Percentiles rank a stretch among this genome's conserved stretches.
Evolutionary conservation across 2,329 filamentous ascomycete species (phyloP).

Genomic region (Colletotrichum karsti): DNA sequence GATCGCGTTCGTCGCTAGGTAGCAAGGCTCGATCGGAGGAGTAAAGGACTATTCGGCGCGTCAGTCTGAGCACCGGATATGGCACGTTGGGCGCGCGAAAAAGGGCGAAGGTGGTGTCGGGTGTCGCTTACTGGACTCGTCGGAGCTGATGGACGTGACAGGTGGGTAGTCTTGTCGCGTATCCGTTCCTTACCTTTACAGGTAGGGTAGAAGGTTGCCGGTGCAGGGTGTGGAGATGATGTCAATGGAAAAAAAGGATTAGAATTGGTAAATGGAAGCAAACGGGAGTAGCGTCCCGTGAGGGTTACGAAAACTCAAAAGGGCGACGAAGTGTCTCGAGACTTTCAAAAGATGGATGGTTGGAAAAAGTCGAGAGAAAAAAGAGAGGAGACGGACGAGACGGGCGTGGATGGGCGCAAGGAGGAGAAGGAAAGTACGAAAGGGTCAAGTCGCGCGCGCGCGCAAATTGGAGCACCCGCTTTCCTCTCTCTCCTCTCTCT

Average conservation of each 20-base stretch:
- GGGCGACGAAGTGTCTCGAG: conserved; percentile 11
- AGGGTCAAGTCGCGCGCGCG: background rate
- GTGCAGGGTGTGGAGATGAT: background rate
- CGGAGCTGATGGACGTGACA: conserved; percentile 16
- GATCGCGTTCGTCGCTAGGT: background rate
- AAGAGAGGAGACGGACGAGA: background rate
- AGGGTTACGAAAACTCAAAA: conserved; percentile 8
- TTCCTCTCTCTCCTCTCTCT: too few relatives aligned
- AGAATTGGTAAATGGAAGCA: conserved; percentile 11
- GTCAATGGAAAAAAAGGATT: conserved; percentile 15
- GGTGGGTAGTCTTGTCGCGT: conserved; percentile 19
- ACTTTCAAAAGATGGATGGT: conserved; percentile 2
- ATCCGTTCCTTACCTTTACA: too few relatives aligned
- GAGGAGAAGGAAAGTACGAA: conserved; percentile 5
- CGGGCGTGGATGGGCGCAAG: background rate
- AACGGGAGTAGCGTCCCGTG: conserved; percentile 11
- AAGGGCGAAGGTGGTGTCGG: background rate
- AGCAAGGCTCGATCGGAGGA: background rate
- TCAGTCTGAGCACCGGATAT: conserved; percentile 7
- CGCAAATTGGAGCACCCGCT: conserved; percentile 21
- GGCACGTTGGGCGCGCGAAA: background rate
- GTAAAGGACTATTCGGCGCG: conserved; percentile 18
- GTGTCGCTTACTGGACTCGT: conserved; percentile 22
- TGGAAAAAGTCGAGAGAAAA: background rate
- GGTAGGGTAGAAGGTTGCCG: background rate